phyloP scores from a whole-genome alignment of 2,329 filamentous ascomycete species.

The Dactylellina parvicollis region DNA sequence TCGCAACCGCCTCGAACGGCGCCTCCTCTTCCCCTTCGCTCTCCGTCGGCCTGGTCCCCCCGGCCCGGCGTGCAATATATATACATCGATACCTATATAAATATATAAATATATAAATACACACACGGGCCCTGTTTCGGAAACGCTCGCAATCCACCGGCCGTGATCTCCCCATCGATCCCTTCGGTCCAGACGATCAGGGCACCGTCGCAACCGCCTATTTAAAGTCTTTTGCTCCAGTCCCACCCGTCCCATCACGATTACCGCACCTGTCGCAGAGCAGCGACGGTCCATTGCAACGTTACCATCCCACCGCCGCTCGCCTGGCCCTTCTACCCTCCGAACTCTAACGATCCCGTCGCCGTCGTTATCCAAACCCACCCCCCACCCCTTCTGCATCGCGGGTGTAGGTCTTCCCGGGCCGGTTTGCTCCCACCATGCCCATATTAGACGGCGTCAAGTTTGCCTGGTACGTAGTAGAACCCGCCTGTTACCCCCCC shows the following conservation, averaged over 20 bases:
- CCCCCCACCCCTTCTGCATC: neutral
- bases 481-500: neutral
- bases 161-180: neutral
- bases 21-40: neutral
- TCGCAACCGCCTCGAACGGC: neutral
- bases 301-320: constrained; percentile 4
- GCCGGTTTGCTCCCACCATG: constrained; percentile 42
- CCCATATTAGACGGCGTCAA: constrained; percentile 57
- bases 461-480: constrained; percentile 56
- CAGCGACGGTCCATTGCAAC: constrained; percentile 25
- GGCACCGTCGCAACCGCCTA: constrained; percentile 5
- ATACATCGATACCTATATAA: neutral
- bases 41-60: no score
- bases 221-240: constrained; percentile 7
- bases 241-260: neutral
- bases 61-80: neutral
- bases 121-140: neutral
- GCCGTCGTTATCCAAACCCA: neutral
- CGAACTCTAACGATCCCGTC: neutral
- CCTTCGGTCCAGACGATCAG: neutral
- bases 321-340: neutral
- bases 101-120: neutral
- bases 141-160: constrained; percentile 4
- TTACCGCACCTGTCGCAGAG: neutral
- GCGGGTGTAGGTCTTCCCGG: neutral